phyloP scores from a whole-genome alignment of 2,329 filamentous ascomycete genomes.

The Fonsecaea monophora region DNA sequence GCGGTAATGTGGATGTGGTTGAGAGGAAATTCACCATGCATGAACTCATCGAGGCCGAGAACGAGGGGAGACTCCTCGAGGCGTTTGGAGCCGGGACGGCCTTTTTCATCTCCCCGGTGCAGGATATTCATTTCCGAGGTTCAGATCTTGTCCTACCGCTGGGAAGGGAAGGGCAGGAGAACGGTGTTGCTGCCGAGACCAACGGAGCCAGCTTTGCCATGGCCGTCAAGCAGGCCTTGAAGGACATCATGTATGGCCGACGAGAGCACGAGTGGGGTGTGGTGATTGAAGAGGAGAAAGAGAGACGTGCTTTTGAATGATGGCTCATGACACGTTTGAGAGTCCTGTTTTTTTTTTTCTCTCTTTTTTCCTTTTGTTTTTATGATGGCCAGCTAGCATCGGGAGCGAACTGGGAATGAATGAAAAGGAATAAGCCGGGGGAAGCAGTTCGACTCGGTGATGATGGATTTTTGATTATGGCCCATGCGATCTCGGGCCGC shows the following conservation, averaged over 20 bases:
- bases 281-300: constrained; percentile 63
- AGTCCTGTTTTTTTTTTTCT: background rate
- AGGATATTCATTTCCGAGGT: constrained; percentile 38
- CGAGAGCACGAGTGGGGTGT: constrained; percentile 73
- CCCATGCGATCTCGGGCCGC: background rate
- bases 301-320: background rate
- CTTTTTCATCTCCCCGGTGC: constrained; percentile 36
- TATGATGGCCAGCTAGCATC: background rate
- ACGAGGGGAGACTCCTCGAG: constrained; percentile 80
- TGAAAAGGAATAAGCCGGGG: background rate
- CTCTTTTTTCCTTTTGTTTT: too few relatives aligned
- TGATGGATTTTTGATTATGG: background rate
- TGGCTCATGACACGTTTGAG: background rate
- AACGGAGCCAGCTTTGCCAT: constrained; percentile 45
- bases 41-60: constrained; percentile 74
- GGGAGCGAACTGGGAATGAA: background rate
- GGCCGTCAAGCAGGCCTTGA: constrained; percentile 70
- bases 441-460: background rate
- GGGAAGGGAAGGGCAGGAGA: constrained; percentile 44
- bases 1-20: constrained; percentile 77
- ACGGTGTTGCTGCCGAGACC: constrained; percentile 56
- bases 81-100: constrained; percentile 88
- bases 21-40: constrained; percentile 83
- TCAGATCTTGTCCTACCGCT: constrained; percentile 58
- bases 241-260: constrained; percentile 76